Conservation (phyloP, 1,284 basidiomycete genomes). For the Pascua sp. region DNA sequence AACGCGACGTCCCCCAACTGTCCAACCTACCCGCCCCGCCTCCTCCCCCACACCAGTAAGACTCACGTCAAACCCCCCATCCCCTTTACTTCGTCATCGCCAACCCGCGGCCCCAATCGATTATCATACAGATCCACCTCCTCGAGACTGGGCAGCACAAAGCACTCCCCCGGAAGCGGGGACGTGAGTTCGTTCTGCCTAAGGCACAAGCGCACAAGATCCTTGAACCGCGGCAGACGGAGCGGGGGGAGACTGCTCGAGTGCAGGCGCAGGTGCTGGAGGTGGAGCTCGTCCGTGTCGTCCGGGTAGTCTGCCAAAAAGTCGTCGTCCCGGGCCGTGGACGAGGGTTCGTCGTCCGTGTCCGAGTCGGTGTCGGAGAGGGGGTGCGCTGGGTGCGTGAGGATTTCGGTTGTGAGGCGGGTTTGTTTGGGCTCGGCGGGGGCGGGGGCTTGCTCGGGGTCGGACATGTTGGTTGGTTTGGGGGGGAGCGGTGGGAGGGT, state of each 20-base stretch:
- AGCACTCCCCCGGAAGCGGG: conserved; percentile 64
- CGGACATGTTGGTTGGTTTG: too few relatives aligned
- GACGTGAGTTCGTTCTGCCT: conserved; percentile 79
- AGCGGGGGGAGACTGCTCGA: conserved; percentile 58
- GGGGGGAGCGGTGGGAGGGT: too few relatives aligned
- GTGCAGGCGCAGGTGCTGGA: conserved; percentile 75
- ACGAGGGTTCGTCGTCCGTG: conserved; percentile 15
- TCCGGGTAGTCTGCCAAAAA: conserved; percentile 57
- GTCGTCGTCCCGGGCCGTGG: conserved; percentile 34
- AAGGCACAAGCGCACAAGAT: conserved; percentile 72
- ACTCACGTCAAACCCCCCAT: conserved; percentile 67
- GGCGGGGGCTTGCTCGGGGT: too few relatives aligned
- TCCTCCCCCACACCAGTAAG: too few relatives aligned
- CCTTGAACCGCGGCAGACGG: conserved; percentile 64
- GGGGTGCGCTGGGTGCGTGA: conserved; percentile 26
- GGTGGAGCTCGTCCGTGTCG: conserved; percentile 80
- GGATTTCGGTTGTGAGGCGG: conserved; percentile 24
- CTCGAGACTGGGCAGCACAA: conserved; percentile 67
- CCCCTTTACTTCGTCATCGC: conserved; percentile 59
- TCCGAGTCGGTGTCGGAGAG: conserved; percentile 30
- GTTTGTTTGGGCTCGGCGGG: background rate
- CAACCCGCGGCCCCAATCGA: conserved; percentile 68
- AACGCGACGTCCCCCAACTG: too few relatives aligned
- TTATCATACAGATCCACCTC: conserved; percentile 97
- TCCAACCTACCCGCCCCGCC: too few relatives aligned